Conservation (phyloP, 2,329 filamentous ascomycete genomes). For the Teratosphaeriaceae sp. region DNA sequence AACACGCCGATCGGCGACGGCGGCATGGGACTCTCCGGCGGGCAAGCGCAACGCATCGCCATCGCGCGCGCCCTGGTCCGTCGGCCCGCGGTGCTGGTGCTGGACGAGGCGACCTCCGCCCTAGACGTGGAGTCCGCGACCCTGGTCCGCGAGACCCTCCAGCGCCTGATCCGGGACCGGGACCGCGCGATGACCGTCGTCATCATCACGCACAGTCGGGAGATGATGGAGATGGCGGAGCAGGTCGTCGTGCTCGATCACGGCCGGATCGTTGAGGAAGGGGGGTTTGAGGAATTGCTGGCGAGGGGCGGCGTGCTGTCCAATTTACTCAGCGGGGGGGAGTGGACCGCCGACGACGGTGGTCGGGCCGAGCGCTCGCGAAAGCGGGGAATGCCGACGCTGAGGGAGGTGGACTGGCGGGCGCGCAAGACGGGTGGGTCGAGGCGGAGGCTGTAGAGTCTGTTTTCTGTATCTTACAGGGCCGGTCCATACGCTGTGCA, state of each 20-base stretch:
- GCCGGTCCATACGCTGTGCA: too few species aligned
- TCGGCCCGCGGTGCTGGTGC: slow-evolving; percentile 62
- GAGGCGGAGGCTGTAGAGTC: too few species aligned
- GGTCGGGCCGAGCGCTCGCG: too few species aligned
- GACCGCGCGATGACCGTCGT: slow-evolving; percentile 57
- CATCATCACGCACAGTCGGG: slow-evolving; percentile 71
- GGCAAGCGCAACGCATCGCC: slow-evolving; percentile 73
- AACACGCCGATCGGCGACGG: slow-evolving; percentile 70
- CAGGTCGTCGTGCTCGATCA: slow-evolving; percentile 65
- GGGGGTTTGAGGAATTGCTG: slow-evolving; percentile 57
- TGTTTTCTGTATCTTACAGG: too few species aligned
- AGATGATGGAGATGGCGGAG: slow-evolving; percentile 82
- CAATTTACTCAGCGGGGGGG: slow-evolving; percentile 34
- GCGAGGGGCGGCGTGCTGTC: slow-evolving; percentile 24
- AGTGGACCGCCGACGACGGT: too few species aligned
- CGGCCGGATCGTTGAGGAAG: slow-evolving; percentile 60
- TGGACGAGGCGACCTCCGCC: slow-evolving; percentile 83
- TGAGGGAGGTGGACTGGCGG: too few species aligned
- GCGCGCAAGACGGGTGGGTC: too few species aligned
- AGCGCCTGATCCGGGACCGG: slow-evolving; percentile 39
- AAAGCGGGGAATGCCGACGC: too few species aligned
- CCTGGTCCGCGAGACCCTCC: slow-evolving; percentile 57
- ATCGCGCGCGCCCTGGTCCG: slow-evolving; percentile 75
- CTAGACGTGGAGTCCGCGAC: slow-evolving; percentile 65
- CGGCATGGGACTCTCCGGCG: slow-evolving; percentile 66